phyloP scores from a whole-genome alignment of 805 yeast species.

The Metschnikowia bowlesiae region DNA sequence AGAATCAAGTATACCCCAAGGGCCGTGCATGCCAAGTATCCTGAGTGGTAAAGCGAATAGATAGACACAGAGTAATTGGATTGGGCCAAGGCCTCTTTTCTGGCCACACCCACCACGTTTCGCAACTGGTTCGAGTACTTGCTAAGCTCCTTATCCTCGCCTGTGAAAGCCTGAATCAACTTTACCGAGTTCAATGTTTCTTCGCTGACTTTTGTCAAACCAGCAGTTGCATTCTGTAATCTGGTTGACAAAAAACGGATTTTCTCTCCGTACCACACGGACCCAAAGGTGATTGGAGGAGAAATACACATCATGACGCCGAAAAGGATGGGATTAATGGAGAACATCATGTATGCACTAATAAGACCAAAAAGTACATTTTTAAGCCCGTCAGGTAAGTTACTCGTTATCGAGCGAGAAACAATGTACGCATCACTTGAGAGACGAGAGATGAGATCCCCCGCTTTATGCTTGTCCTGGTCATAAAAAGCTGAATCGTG shows the following conservation, averaged over 20 bases:
- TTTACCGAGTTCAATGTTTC: constrained; percentile 42
- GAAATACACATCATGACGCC: constrained; percentile 43
- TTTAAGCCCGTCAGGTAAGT: constrained; percentile 43
- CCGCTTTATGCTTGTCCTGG: constrained; percentile 42
- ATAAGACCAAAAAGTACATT: constrained; percentile 40
- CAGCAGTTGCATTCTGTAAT: constrained; percentile 43
- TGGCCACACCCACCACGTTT: constrained; percentile 39
- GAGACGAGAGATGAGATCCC: constrained; percentile 41
- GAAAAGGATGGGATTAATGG: constrained; percentile 39
- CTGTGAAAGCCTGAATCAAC: constrained; percentile 41
- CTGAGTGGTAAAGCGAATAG: constrained; percentile 39
- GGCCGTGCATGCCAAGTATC: constrained; percentile 40
- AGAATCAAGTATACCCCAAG: constrained; percentile 40
- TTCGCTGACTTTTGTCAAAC: constrained; percentile 40
- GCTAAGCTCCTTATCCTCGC: constrained; percentile 38
- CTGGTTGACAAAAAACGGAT: constrained; percentile 37
- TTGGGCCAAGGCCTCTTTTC: constrained; percentile 42
- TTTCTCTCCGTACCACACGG: constrained; percentile 44
- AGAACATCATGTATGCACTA: constrained; percentile 42
- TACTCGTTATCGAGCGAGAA: constrained; percentile 39
- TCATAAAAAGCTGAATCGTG: constrained; percentile 42
- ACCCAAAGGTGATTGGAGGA: constrained; percentile 43
- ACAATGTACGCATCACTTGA: constrained; percentile 46
- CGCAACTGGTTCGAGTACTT: constrained; percentile 37
- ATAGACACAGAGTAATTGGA: constrained; percentile 42